Base-by-base conservation (phyloP, 2,329 filamentous ascomycete species). In the Claviceps sp. region DNA sequence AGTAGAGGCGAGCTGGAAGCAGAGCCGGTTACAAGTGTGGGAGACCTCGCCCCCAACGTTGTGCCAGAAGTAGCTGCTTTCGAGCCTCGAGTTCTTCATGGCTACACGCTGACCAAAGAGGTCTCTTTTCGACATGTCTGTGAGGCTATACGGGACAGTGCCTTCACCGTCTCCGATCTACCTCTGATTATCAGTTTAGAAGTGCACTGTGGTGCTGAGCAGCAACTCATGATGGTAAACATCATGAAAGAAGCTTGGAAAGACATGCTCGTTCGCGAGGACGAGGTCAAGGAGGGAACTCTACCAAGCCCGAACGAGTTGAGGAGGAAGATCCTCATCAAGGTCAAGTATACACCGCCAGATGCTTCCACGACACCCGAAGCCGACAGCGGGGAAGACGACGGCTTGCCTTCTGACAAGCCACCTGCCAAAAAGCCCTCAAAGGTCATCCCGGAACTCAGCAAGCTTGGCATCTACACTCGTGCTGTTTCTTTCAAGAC, bases 151-250 rank as follows among this genome's bases (percentile, higher is more conserved):
- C 75, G 81, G 37, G 80, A 95, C 52, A 80, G 84, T 60, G 89
- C 86, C 1, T 97, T 97, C 61, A 70, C 77, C 3, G 78, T 74
- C 4, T 84, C 80, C 19, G 83, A 91, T 55, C 72, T 95, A 17
- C 93, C 93, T 0, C 73, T 98, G n/a, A 91, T 97, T 54, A 85
- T 96, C 60, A 95, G 89, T 62, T 76, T 98, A 37, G 93, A 98
- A 67, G 88, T 97, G 0, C 93, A 97, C 70, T 89, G 89, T 57
- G 76, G 75, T 56, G 69, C 80, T 0, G 77, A 84, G 52, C 93
- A 98, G 68, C 93, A 98, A 65, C 78, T 86, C 57, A 77, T 84
- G 53, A 96, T 97, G 88, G 89, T 95, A 5, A 77, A 86, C 55
- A 95, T 97, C 61, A 96, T 98, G 81, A 77, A 82, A 56, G 80